Base-by-base conservation (phyloP, 2,329 filamentous ascomycete genomes). In the Sarocladium kiliense region DNA sequence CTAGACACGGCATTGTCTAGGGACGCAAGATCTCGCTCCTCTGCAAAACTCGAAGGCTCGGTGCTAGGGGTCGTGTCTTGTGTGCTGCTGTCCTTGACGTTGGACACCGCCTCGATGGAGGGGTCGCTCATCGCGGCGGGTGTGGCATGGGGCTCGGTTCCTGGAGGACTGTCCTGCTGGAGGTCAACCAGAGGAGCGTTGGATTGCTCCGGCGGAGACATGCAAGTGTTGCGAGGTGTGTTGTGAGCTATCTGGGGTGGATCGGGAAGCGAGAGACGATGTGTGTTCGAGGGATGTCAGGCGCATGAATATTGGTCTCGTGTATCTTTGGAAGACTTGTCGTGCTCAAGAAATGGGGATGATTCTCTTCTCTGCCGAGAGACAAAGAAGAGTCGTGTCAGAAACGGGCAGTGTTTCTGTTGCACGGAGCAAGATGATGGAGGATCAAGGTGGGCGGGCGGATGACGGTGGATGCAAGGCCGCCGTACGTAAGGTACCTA, bases 191-290 rank as follows among this genome's bases (percentile, higher is more conserved):
- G n/a, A n/a, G 53, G 47, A 45, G 64, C 57, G 54, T 62, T 57
- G 56, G 65, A 62, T 41, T 61, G 60, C 60, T 68, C 68, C 55
- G 66, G 66, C 58, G 67, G 67, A 67, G 69, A 71, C 69, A 72
- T 72, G 61, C 69, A 70, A 59, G 56, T 57, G 55, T 36, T 21
- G 5, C 18, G 27, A 23, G 30, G 3, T 23, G 19, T 10, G 27
- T 36, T 34, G 4, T 12, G 14, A 36, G 47, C 47, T 51, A 34
- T 51, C 27, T 11, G 27, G 18, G 3, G 3, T 18, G 27, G 47
- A 21, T 4, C 16, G 30, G 23, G 18, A 23, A 36, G 47, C 30
- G 27, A 51, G 47, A 27, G 27, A 18, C 9, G 11, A 4, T 3
- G 9, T 26, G 32, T 44, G 21, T 32, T n/a, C 11, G 21, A 53